A percentile compares a stretch with the other conserved stretches of the same genome.
Evolutionary conservation across 768 basidiomycete genomes (phyloP).

Genomic region (Myochromella boudieri): DNA sequence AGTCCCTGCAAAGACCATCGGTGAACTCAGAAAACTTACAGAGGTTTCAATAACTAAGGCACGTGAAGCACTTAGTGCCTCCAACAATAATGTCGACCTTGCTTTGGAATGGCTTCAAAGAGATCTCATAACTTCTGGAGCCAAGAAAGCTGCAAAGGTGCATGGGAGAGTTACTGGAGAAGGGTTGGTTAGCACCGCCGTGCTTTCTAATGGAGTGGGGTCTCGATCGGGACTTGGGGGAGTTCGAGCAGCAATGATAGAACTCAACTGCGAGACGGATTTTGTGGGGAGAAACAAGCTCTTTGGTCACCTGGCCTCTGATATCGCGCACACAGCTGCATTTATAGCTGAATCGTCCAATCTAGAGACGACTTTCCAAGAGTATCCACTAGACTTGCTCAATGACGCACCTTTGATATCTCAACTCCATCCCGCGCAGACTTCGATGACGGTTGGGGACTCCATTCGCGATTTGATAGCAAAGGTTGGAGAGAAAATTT

Average conservation of each 20-base stretch:
- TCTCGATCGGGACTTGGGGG: constrained; percentile 37
- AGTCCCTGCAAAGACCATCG: constrained; percentile 74
- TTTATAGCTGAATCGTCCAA: constrained; percentile 53
- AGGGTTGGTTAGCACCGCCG: constrained; percentile 76
- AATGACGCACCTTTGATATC: constrained; percentile 69
- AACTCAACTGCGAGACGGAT: constrained; percentile 96
- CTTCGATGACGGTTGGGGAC: constrained; percentile 50
- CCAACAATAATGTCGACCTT: constrained; percentile 68
- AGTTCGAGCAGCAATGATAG: constrained; percentile 82
- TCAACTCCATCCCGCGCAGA: constrained; percentile 31
- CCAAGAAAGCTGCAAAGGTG: constrained; percentile 82
- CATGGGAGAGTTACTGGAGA: constrained; percentile 71
- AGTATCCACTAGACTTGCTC: constrained; percentile 49
- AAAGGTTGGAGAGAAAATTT: constrained; percentile 80
- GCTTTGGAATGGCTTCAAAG: constrained; percentile 83
- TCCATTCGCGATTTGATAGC: constrained; percentile 71
- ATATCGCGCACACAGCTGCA: constrained; percentile 84
- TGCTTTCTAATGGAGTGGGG: constrained; percentile 64
- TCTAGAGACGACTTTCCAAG: constrained; percentile 37
- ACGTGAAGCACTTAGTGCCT: constrained; percentile 76
- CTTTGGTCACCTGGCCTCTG: constrained; percentile 72
- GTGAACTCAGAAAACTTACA: constrained; percentile 78
- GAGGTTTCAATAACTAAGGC: constrained; percentile 87
- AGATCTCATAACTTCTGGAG: constrained; percentile 70
- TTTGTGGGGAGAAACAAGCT: constrained; percentile 88